Evolutionary conservation across 441 rosid species (phyloP).

Genomic region (Adansonia grandidieri): DNA sequence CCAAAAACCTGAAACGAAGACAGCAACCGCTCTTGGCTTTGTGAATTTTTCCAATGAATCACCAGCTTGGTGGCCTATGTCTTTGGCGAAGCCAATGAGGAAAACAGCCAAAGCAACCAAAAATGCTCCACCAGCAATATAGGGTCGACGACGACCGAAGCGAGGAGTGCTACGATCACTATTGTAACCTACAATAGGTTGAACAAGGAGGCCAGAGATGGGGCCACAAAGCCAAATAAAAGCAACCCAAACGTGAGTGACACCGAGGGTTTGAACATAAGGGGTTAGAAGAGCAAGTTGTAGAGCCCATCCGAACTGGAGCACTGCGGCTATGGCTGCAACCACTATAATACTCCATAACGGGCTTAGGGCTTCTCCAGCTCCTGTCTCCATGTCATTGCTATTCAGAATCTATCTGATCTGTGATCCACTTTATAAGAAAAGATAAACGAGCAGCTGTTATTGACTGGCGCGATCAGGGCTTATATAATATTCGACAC

Average conservation of each 20-base stretch:
- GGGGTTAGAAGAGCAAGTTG: constrained; percentile 20
- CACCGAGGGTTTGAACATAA: constrained; percentile 92
- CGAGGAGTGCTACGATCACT: constrained; percentile 75
- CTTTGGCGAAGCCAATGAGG: constrained; percentile 78
- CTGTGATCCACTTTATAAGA: too few relatives aligned
- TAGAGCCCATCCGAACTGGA: constrained; percentile 63
- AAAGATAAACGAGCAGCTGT: too few relatives aligned
- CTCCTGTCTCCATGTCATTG: not conserved
- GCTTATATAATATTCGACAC: too few relatives aligned
- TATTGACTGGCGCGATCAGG: too few relatives aligned
- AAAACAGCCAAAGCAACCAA: constrained; percentile 66
- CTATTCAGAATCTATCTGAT: too few relatives aligned
- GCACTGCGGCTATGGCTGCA: constrained; percentile 75
- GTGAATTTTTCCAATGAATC: constrained; percentile 29
- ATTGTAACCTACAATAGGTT: constrained; percentile 78
- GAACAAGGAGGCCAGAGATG: constrained; percentile 82
- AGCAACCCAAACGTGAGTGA: constrained; percentile 42
- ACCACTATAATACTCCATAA: constrained; percentile 55
- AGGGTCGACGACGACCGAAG: constrained; percentile 86
- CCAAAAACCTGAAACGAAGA: constrained; percentile 85
- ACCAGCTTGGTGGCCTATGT: not conserved
- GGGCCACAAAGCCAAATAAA: constrained; percentile 24
- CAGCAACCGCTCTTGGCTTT: constrained; percentile 63
- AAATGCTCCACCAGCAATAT: constrained; percentile 56
- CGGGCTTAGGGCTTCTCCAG: not conserved